phyloP scores from a whole-genome alignment of 495 filamentous ascomycete genomes.

The Pseudomonodictys pantanalensis region DNA sequence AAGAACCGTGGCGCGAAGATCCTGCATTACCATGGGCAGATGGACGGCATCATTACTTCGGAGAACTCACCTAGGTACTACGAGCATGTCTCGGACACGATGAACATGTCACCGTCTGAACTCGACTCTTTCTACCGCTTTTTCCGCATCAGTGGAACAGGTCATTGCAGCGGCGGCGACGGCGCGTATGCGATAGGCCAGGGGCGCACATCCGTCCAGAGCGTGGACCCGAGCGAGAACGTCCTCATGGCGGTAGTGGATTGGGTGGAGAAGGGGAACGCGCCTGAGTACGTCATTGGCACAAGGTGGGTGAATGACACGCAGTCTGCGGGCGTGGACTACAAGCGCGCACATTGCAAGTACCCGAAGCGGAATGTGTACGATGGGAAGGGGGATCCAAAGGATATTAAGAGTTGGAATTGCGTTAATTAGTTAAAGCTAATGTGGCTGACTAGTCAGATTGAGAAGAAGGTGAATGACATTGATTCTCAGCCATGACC shows the following conservation, averaged over 20 bases:
- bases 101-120: constrained; percentile 41
- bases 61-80: constrained; percentile 37
- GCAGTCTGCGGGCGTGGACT: constrained; percentile 9
- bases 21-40: constrained; percentile 37
- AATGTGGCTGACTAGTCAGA: too few species aligned
- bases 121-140: constrained; percentile 60
- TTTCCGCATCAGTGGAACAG: constrained; percentile 59
- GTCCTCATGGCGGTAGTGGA: constrained; percentile 51
- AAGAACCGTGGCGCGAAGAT: constrained; percentile 35
- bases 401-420: constrained; percentile 14
- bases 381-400: constrained; percentile 48
- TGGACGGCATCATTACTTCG: constrained; percentile 33
- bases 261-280: constrained; percentile 60
- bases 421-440: constrained; percentile 37
- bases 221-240: constrained; percentile 14
- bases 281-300: constrained; percentile 45
- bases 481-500: too few species aligned
- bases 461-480: too few species aligned
- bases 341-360: constrained; percentile 22
- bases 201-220: constrained; percentile 25
- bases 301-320: constrained; percentile 25
- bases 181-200: constrained; percentile 57
- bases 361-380: constrained; percentile 24
- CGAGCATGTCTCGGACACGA: constrained; percentile 46
- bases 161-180: constrained; percentile 51